Base-by-base conservation (phyloP, 768 basidiomycete species). In the Paxillus ammoniavirescens region DNA sequence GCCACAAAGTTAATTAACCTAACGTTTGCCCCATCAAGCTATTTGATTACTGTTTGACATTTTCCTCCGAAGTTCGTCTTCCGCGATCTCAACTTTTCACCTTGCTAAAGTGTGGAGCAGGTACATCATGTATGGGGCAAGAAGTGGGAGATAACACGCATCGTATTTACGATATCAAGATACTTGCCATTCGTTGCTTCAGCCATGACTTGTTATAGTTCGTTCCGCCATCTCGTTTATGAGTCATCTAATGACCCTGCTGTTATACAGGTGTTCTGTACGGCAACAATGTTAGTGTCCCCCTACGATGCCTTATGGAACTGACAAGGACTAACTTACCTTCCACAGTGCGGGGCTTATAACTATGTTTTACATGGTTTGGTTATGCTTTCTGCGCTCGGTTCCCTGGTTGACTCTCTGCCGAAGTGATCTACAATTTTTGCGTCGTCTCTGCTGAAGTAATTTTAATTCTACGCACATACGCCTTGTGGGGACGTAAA, bases 401-500 rank as follows among this genome's bases (percentile, higher is more conserved):
- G 21, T 36, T 6, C 23, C 3, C 28, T 42, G 17, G 5, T 26
- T 58, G 36, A 66, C 26, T 17, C 26, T 13, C 13, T 17, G 9
- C 8, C 17, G 37, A 36, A 66, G 61, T 23, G 17, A 26, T 57
- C 4, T 67, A 56, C 45, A 55, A 2, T 21, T 42, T 46, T 12
- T 57, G 63, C 18, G 31, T 62, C 17, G n/a, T 67, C 10, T 48
- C 52, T 13, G 42, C 61, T 0, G 58, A 59, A 50, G 61, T 41
- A 4, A 54, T 66, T n/a, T 56, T 66, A 44, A 67, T 67, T 21
- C 45, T 67, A 2, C 65, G 65, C 30, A 67, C 65, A 17, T 67
- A 63, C 18, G 63, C 65, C 30, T 42, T 66, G 47, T 66, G 65
- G 61, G 57, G 54, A 49, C 60, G 61, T 23, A 65, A 38, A 28